A percentile compares a stretch with the other conserved stretches of the same genome.
These are phyloP conservation scores for Tremella mesenterica DNA, from an alignment of 768 basidiomycete genomes.

Conservation along the genomic window DNA sequence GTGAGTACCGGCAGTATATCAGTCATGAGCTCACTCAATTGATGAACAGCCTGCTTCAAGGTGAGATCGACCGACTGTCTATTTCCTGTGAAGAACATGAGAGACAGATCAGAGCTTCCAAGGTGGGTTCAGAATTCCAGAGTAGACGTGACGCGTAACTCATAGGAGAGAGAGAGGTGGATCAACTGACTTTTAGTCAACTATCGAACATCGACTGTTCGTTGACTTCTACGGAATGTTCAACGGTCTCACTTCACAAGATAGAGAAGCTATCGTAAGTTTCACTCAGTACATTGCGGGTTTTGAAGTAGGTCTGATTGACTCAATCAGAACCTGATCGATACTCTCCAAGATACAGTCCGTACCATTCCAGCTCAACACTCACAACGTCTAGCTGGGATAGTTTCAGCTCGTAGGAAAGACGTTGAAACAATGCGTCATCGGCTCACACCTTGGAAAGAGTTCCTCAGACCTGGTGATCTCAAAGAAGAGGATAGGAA, in stretches of 20 bases:
- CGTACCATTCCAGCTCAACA: constrained; percentile 8
- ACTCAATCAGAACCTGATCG: constrained; percentile 13
- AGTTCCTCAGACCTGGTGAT: neutral
- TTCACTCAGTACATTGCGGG: neutral
- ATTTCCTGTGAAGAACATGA: constrained; percentile 32
- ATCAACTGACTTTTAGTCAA: no score
- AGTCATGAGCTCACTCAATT: no score
- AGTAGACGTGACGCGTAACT: neutral
- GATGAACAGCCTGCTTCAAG: constrained; percentile 22
- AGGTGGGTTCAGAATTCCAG: constrained; percentile 12
- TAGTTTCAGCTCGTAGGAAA: constrained; percentile 6
- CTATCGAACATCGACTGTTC: constrained; percentile 29
- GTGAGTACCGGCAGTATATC: no score
- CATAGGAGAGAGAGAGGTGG: constrained; percentile 18
- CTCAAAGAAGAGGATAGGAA: neutral
- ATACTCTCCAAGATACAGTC: constrained; percentile 10
- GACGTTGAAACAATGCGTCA: constrained; percentile 25
- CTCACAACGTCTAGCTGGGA: constrained; percentile 7
- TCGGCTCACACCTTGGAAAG: constrained; percentile 24
- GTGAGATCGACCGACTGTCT: constrained; percentile 26
- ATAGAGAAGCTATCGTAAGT: constrained; percentile 28
- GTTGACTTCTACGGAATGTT: constrained; percentile 16
- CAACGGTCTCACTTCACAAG: constrained; percentile 12
- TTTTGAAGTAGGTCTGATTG: neutral
- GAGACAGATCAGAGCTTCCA: constrained; percentile 18